Conservation (phyloP, 306 rosid species). For the Ziziphus jujuba region DNA sequence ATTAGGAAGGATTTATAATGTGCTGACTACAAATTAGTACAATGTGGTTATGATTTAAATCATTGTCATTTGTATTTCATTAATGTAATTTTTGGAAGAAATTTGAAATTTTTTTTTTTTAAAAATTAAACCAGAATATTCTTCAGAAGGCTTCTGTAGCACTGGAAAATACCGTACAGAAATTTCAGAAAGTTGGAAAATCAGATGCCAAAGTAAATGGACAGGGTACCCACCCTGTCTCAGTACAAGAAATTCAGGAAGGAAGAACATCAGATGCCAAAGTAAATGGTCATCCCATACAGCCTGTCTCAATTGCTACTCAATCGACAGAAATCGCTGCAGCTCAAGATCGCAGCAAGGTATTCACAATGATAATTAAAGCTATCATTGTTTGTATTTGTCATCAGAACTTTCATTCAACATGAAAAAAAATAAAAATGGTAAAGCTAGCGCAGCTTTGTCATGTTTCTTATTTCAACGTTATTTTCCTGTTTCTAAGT, state of each 20-base stretch:
- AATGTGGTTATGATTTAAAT: neutral
- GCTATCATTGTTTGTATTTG: slow-evolving; percentile 4
- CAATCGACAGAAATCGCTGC: slow-evolving; percentile 38
- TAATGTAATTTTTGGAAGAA: neutral
- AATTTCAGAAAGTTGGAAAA: slow-evolving; percentile 45
- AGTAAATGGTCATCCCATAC: slow-evolving; percentile 40
- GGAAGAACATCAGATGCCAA: slow-evolving; percentile 42
- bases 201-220: slow-evolving; percentile 44
- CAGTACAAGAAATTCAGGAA: slow-evolving; percentile 42
- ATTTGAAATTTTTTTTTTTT: neutral
- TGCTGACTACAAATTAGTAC: neutral
- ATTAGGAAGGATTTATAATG: neutral
- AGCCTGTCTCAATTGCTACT: slow-evolving; percentile 33
- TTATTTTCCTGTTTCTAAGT: neutral
- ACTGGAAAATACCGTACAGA: slow-evolving; percentile 42
- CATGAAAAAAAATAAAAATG: neutral
- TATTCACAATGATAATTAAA: slow-evolving; percentile 24
- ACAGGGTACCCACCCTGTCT: slow-evolving; percentile 34
- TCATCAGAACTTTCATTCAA: neutral
- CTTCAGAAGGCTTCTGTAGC: slow-evolving; percentile 64
- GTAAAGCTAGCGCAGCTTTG: neutral
- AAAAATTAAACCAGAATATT: slow-evolving; percentile 42
- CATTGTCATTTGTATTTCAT: neutral
- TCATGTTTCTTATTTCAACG: neutral
- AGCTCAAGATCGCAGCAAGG: slow-evolving; percentile 50